Evolutionary conservation across 768 basidiomycete genomes (phyloP), one percentile per base, ranked within the genome.

Genomic region (Xerocomus spinulosus): DNA sequence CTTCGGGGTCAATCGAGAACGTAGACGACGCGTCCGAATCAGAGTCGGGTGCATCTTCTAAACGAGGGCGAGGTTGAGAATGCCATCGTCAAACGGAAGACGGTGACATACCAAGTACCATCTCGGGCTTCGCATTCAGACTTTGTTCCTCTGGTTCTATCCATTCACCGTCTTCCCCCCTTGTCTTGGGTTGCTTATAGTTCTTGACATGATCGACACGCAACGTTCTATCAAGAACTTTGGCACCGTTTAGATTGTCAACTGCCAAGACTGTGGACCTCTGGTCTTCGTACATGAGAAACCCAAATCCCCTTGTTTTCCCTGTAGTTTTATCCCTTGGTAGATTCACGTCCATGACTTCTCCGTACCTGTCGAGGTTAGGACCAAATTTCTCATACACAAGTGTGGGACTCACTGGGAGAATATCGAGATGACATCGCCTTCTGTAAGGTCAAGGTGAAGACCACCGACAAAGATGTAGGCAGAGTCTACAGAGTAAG

Each of bases 221-320:
- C 42, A 99, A 72, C 3, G 83, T 95, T 57, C 84, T 76, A 14
- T 87, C 91, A 26, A 96, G 72, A 34, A 98, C 85, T 45, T 82
- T 81, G 39, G 93, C 90, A 34, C 96, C 96, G 61, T 96, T 98
- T 68, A 99, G 82, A 72, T 99, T 99, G 72, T 99, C 96, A 52
- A 99, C 95, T 9, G 96, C 96, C 41, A 99, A 77, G 42, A 97
- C 68, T 6, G 96, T 99, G 50, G 92, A 95, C 40, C 92, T 81
- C 70, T 99, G 96, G 68, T 99, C 93, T 69, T 95, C 92, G 68
- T 98, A 99, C 96, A 98, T 97, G 53, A 98, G 74, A 73, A 97
- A 99, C 9, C 81, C 94, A 64, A 98, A 99, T 2, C 96, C 96
- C 60, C 73, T 83, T 0, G 85, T 75, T 62, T 95, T 94, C 21